Percentiles rank a stretch among this genome's conserved stretches.
Conservation (phyloP, 495 filamentous ascomycete species). For the Trichoderma gamsii region DNA sequence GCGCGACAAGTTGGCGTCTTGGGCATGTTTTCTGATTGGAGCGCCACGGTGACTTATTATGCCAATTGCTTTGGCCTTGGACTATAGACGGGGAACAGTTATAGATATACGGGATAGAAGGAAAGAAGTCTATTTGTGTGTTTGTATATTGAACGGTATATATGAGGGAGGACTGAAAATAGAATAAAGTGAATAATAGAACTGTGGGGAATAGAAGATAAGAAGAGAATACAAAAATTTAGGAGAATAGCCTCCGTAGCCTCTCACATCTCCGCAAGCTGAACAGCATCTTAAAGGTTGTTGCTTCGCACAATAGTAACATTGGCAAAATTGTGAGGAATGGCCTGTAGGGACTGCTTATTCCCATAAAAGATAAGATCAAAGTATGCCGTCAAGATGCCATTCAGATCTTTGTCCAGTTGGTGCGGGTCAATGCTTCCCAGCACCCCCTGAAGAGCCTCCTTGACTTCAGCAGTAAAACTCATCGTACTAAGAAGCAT, state of each 20-base stretch:
- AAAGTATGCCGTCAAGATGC: background rate
- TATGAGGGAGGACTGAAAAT: too few relatives aligned
- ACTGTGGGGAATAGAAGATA: too few relatives aligned
- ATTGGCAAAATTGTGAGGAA: background rate
- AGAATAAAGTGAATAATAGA: too few relatives aligned
- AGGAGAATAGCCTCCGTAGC: background rate
- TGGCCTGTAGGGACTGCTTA: background rate
- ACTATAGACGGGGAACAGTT: background rate
- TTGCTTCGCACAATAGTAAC: background rate
- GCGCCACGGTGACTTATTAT: slow-evolving; percentile 55
- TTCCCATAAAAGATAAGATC: background rate
- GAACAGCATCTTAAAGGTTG: background rate
- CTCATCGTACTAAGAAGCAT: background rate
- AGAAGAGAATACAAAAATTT: too few relatives aligned
- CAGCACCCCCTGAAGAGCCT: background rate
- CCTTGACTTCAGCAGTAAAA: background rate
- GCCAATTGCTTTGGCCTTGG: slow-evolving; percentile 50
- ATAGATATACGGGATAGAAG: background rate
- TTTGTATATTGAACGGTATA: background rate
- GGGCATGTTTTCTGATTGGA: slow-evolving; percentile 58
- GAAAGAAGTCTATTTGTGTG: background rate
- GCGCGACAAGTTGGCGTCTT: slow-evolving; percentile 49
- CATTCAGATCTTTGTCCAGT: background rate
- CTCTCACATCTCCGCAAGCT: background rate
- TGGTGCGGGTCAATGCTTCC: background rate